Evolutionary conservation across 2,329 filamentous ascomycete genomes (phyloP).

Genomic region (Phaeosphaeria sp.): DNA sequence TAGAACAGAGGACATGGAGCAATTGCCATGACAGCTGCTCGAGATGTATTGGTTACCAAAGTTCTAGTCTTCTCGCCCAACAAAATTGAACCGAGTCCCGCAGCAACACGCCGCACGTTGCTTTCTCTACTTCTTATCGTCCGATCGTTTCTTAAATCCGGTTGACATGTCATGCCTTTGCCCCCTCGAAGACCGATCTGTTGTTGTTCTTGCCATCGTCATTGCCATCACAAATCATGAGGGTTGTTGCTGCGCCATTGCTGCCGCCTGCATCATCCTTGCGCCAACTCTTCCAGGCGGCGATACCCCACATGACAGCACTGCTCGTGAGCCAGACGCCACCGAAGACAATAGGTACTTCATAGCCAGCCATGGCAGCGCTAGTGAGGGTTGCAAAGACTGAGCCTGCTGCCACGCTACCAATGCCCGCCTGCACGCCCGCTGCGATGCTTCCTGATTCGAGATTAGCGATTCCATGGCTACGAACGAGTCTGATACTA

Average conservation of each 20-base stretch:
- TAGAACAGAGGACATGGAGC: no score
- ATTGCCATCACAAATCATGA: not conserved
- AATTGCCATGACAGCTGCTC: no score
- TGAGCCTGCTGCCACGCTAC: constrained; percentile 23
- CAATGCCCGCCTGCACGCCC: constrained; percentile 25
- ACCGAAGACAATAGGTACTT: constrained; percentile 1
- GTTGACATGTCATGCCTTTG: no score
- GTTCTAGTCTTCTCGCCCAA: no score
- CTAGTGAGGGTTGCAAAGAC: constrained; percentile 32
- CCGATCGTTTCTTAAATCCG: no score
- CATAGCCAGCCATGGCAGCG: constrained; percentile 34
- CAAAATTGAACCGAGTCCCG: no score
- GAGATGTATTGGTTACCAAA: no score
- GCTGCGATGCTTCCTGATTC: constrained; percentile 27
- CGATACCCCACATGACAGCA: not conserved
- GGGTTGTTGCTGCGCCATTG: not conserved
- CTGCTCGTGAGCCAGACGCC: not conserved
- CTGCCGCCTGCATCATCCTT: not conserved
- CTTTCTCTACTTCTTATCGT: no score
- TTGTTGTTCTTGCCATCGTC: not conserved
- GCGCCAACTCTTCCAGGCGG: not conserved
- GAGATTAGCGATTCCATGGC: not conserved
- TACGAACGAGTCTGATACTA: not conserved
- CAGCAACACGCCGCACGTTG: no score
- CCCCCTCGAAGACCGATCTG: no score